Evolutionary conservation across 225 moss, liverwort and hornwort species (phyloP).

Genomic region (Pseudisothecium myosuroides): DNA sequence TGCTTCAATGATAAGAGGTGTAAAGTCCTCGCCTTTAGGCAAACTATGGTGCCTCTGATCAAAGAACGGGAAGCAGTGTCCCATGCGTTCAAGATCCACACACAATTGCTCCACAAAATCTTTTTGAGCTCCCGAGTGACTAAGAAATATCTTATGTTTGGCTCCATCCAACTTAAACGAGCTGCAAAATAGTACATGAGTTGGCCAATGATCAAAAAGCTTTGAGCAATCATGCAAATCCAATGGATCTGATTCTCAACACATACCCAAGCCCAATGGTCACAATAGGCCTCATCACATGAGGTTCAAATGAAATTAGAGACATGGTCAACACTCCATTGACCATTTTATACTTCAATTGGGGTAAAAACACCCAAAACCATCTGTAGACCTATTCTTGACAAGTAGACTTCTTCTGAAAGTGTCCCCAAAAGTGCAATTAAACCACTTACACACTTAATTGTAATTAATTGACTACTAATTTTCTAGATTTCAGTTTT

Average conservation of each 20-base stretch:
- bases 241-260: neutral
- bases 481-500: no score
- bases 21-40: neutral
- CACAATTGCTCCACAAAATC: neutral
- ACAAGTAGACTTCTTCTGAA: rapidly evolving
- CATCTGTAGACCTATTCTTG: neutral
- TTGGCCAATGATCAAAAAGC: no score
- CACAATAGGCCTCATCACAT: neutral
- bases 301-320: neutral
- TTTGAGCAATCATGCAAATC: neutral
- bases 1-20: neutral
- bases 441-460: neutral
- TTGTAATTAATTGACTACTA: no score
- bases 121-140: neutral
- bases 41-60: neutral
- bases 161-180: neutral
- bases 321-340: neutral
- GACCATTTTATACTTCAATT: neutral
- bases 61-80: neutral
- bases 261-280: neutral
- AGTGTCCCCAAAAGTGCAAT: neutral
- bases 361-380: neutral
- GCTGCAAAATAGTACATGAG: neutral
- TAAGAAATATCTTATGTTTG: neutral
- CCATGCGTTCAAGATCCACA: neutral